These are phyloP conservation scores for Mimosa pudica DNA, from an alignment of 306 rosid species.

Conservation along the genomic window DNA sequence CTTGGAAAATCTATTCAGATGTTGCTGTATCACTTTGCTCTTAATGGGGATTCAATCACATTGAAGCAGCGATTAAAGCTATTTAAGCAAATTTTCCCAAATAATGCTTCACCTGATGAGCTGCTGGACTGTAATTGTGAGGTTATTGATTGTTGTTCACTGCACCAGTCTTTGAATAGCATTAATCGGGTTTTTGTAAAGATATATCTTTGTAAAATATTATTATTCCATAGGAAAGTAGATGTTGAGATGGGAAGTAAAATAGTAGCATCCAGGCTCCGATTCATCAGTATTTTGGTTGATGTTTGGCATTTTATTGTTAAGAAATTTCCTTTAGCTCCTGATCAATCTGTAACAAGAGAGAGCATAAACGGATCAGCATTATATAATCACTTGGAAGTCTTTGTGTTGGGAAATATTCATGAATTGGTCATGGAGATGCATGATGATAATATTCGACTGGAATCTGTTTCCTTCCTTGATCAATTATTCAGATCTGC, in stretches of 20 bases:
- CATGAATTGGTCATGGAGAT: constrained; percentile 58
- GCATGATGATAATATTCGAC: constrained; percentile 51
- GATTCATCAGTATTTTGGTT: constrained; percentile 59
- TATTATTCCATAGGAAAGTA: constrained; percentile 59
- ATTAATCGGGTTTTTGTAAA: constrained; percentile 62
- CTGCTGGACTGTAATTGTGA: constrained; percentile 61
- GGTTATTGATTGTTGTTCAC: constrained; percentile 48
- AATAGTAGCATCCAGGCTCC: constrained; percentile 49
- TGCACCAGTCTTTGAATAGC: constrained; percentile 53
- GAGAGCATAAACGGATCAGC: constrained; percentile 44
- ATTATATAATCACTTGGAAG: constrained; percentile 63
- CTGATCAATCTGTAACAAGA: constrained; percentile 47
- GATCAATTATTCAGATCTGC: constrained; percentile 69
- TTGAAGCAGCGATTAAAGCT: constrained; percentile 58
- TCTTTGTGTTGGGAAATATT: constrained; percentile 56
- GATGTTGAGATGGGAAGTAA: constrained; percentile 40
- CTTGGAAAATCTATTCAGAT: constrained; percentile 74
- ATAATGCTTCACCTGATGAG: constrained; percentile 45
- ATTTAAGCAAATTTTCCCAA: constrained; percentile 59
- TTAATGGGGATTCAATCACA: constrained; percentile 55
- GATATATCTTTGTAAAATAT: constrained; percentile 63
- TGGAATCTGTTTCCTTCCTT: constrained; percentile 63
- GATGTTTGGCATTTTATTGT: constrained; percentile 70
- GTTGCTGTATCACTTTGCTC: constrained; percentile 61
- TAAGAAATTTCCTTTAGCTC: constrained; percentile 48